These are phyloP conservation scores for Suhomyces kilbournensis DNA, from an alignment of 805 yeast species.

Conservation along the genomic window DNA sequence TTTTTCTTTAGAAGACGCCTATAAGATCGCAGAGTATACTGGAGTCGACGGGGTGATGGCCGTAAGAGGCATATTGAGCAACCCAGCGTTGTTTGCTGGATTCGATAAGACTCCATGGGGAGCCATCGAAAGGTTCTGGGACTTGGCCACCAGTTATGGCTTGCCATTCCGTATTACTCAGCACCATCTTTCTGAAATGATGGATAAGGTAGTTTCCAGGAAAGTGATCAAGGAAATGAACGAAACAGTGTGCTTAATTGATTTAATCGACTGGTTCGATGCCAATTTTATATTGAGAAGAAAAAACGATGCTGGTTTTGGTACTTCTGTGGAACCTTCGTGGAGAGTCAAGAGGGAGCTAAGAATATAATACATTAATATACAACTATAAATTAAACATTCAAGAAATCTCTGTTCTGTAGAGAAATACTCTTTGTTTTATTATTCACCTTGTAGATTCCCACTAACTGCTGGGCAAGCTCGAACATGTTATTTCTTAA, in stretches of 20 bases:
- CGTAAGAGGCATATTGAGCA: slow-evolving; percentile 79
- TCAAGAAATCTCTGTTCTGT: slow-evolving; percentile 55
- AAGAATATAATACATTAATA: background rate
- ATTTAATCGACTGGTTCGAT: slow-evolving; percentile 84
- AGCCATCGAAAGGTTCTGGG: slow-evolving; percentile 81
- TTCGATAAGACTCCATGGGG: slow-evolving; percentile 80
- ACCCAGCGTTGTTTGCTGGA: slow-evolving; percentile 88
- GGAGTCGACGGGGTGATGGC: slow-evolving; percentile 94
- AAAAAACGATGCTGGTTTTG: slow-evolving; percentile 69
- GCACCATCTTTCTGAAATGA: slow-evolving; percentile 88
- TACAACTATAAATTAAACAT: background rate
- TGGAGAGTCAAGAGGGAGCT: slow-evolving; percentile 11
- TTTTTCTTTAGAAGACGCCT: slow-evolving; percentile 62
- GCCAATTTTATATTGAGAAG: slow-evolving; percentile 61
- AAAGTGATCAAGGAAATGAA: slow-evolving; percentile 54
- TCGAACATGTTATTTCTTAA: slow-evolving; percentile 97
- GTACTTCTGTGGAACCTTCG: slow-evolving; percentile 41
- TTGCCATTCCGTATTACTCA: slow-evolving; percentile 80
- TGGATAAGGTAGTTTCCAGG: slow-evolving; percentile 48
- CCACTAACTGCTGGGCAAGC: slow-evolving; percentile 88
- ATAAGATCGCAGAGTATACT: slow-evolving; percentile 58
- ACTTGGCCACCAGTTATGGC: slow-evolving; percentile 74
- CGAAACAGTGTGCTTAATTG: slow-evolving; percentile 52
- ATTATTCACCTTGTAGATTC: slow-evolving; percentile 89
- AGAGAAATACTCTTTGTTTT: slow-evolving; percentile 84